Conservation (phyloP, 1,284 basidiomycete genomes). For the Xerocomus amazonicus region DNA sequence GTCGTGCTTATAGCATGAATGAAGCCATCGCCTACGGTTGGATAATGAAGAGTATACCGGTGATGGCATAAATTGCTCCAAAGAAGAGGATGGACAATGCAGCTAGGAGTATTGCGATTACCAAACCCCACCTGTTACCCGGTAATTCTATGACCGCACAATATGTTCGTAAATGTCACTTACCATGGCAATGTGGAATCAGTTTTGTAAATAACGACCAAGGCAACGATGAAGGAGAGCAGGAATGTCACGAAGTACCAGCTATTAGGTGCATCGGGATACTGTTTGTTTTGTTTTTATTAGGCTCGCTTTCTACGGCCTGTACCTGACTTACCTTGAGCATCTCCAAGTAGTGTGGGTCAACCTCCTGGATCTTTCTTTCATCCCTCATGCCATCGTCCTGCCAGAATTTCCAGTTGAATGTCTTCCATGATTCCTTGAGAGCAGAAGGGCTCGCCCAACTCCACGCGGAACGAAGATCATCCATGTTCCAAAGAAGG, state of each 20-base stretch:
- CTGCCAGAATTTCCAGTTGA: slow-evolving; percentile 45
- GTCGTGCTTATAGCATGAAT: slow-evolving; percentile 34
- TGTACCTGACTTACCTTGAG: slow-evolving; percentile 36
- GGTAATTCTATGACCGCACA: too few relatives aligned
- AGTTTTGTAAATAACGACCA: slow-evolving; percentile 47
- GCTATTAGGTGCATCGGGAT: slow-evolving; percentile 45
- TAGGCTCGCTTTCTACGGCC: background rate
- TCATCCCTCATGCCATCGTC: slow-evolving; percentile 37
- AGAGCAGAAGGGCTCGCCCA: slow-evolving; percentile 35
- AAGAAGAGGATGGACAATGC: slow-evolving; percentile 47
- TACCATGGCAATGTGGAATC: slow-evolving; percentile 51
- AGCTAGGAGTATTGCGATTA: slow-evolving; percentile 41
- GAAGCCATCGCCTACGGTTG: slow-evolving; percentile 30
- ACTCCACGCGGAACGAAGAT: slow-evolving; percentile 41
- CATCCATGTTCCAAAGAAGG: slow-evolving; percentile 46
- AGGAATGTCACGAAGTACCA: slow-evolving; percentile 44
- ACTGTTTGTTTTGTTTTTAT: slow-evolving; percentile 27
- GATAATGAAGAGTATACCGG: slow-evolving; percentile 42
- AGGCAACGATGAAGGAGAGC: slow-evolving; percentile 38
- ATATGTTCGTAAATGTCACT: slow-evolving; percentile 17
- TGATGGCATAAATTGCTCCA: slow-evolving; percentile 49
- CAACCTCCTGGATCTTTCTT: slow-evolving; percentile 31
- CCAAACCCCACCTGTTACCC: slow-evolving; percentile 31
- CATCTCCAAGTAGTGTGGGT: slow-evolving; percentile 53
- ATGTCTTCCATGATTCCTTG: slow-evolving; percentile 24